Conservation (phyloP, 2,329 filamentous ascomycete genomes). For the Colletotrichum lindemuthianum region DNA sequence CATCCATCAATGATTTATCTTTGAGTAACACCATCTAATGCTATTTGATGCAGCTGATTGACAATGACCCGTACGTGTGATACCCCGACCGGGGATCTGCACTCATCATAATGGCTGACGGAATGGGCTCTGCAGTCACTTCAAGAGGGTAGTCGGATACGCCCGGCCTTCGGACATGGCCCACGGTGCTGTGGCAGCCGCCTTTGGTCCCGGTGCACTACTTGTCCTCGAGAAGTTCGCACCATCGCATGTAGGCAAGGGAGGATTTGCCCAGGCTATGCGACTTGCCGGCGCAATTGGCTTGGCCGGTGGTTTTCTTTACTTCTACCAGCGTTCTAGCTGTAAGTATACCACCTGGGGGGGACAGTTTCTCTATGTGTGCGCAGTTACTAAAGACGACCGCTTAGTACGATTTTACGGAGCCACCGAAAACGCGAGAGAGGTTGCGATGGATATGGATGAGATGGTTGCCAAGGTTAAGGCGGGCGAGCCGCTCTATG, state of each 20-base stretch:
- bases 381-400: neutral
- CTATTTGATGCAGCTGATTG: slow-evolving; percentile 80
- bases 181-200: slow-evolving; percentile 73
- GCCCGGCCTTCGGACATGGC: slow-evolving; percentile 86
- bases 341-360: slow-evolving; percentile 65
- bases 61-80: slow-evolving; percentile 78
- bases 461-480: slow-evolving; percentile 99
- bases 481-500: slow-evolving; percentile 89
- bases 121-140: slow-evolving; percentile 70
- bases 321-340: slow-evolving; percentile 85
- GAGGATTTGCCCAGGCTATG: slow-evolving; percentile 85
- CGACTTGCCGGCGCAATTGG: slow-evolving; percentile 80
- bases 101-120: neutral
- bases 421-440: slow-evolving; percentile 89
- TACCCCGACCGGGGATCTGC: neutral
- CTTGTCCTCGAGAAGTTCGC: slow-evolving; percentile 83
- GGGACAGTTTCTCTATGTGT: neutral
- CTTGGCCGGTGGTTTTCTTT: slow-evolving; percentile 80
- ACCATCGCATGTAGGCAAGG: slow-evolving; percentile 85
- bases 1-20: slow-evolving; percentile 31
- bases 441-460: slow-evolving; percentile 95
- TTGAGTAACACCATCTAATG: slow-evolving; percentile 35
- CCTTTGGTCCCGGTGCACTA: slow-evolving; percentile 79
- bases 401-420: slow-evolving; percentile 90
- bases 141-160: slow-evolving; percentile 90